phyloP scores from a whole-genome alignment of 2,329 filamentous ascomycete species.

The Tolypocladium amazonense region DNA sequence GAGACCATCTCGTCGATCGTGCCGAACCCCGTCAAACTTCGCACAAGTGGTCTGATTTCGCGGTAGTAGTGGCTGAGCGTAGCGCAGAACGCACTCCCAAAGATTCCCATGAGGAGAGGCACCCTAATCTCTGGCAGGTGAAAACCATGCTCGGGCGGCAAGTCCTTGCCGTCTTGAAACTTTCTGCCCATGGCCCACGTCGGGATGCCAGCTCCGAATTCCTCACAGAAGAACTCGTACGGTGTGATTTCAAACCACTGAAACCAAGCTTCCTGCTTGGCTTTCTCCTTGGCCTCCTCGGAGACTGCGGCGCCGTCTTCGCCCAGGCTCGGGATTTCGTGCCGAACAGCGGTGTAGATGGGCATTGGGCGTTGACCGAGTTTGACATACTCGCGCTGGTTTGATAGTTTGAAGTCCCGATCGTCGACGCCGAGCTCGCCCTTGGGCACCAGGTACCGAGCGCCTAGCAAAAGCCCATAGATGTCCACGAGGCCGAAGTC shows the following conservation, averaged over 20 bases:
- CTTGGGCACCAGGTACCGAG: conserved; percentile 70
- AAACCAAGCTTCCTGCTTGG: conserved; percentile 72
- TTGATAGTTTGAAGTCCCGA: conserved; percentile 81
- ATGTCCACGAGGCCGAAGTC: conserved; percentile 88
- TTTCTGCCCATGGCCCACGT: conserved; percentile 85
- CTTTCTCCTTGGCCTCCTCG: conserved; percentile 39
- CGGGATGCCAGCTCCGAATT: conserved; percentile 82
- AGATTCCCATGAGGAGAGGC: conserved; percentile 83
- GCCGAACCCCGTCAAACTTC: conserved; percentile 61
- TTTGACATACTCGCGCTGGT: conserved; percentile 66
- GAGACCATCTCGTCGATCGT: conserved; percentile 75
- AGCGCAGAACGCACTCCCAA: conserved; percentile 92
- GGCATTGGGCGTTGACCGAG: conserved; percentile 77
- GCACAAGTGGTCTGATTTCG: conserved; percentile 76
- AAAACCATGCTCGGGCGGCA: conserved; percentile 47
- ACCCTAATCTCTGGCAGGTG: conserved; percentile 76
- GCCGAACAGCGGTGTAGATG: conserved; percentile 90
- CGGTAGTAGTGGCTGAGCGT: conserved; percentile 94
- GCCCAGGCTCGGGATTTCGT: conserved; percentile 72
- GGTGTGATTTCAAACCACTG: conserved; percentile 97
- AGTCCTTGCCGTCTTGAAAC: conserved; percentile 56
- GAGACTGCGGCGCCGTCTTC: conserved; percentile 17
- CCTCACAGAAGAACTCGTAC: conserved; percentile 92
- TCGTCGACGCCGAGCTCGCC: conserved; percentile 67
- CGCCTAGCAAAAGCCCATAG: conserved; percentile 78